Conservation (phyloP, 768 basidiomycete species). For the Termitomyces sp. region DNA sequence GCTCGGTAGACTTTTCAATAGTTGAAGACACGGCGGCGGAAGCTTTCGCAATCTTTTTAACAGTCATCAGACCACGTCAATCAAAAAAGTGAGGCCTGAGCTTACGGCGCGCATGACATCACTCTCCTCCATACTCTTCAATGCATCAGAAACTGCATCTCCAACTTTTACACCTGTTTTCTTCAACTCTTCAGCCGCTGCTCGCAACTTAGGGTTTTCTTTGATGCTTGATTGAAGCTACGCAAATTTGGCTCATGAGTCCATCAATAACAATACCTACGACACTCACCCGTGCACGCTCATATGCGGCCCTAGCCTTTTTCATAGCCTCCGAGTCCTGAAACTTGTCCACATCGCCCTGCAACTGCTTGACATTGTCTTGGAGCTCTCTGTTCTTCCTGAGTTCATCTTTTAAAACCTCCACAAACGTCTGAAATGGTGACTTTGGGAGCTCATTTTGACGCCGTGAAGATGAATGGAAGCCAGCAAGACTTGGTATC, state of each 20-base stretch:
- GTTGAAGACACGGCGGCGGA: constrained; percentile 82
- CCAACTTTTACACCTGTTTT: constrained; percentile 88
- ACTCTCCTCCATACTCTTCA: constrained; percentile 93
- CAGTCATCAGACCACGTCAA: background rate
- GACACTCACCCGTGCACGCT: constrained; percentile 81
- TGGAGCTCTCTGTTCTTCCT: constrained; percentile 92
- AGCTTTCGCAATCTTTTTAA: constrained; percentile 70
- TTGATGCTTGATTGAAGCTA: constrained; percentile 92
- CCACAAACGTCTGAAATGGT: constrained; percentile 94
- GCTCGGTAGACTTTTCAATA: constrained; percentile 87
- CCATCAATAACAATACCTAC: background rate
- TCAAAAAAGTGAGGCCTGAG: background rate
- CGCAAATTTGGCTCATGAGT: background rate
- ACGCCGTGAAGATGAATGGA: constrained; percentile 64
- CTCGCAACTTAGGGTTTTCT: constrained; percentile 88
- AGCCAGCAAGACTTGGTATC: constrained; percentile 33
- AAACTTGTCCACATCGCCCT: constrained; percentile 95
- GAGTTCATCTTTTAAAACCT: constrained; percentile 89
- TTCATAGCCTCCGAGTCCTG: constrained; percentile 98
- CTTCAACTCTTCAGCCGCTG: constrained; percentile 89
- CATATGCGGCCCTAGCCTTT: constrained; percentile 85
- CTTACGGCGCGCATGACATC: constrained; percentile 83
- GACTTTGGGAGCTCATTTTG: constrained; percentile 75
- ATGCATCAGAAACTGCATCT: constrained; percentile 89
- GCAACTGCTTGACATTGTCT: constrained; percentile 95